Base-by-base conservation (phyloP, 371 early-diverging fungal genomes). In the Circinella minor region DNA sequence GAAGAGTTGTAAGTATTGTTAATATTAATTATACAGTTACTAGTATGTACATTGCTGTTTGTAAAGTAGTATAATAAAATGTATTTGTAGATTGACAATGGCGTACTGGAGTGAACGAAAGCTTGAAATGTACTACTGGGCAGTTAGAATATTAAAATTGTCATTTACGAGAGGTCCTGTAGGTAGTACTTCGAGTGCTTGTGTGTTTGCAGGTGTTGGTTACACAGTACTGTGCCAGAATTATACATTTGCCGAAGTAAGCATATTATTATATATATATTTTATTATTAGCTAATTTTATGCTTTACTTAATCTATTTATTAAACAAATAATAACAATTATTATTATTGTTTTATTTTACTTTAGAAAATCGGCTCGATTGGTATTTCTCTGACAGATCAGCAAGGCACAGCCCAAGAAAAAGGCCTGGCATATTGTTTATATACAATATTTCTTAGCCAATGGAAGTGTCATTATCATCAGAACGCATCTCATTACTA, bases 41-140 rank as follows among this genome's bases (percentile, higher is more conserved):
- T 27, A 27, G 27, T 27, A 27, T 2, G 27, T 27, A 27, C 27
- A 27, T 27, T 27, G 27, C 27, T 27, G 27, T 27, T 27, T 27
- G 27, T 27, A 27, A 27, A 27, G 27, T 27, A 27, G 27, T 27
- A 27, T 27, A 27, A 27, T 27, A 27, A 27, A 43, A 43, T 1
- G 2, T 68, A 57, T 59, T 76, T 51, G 5, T 64, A 78, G 79
- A 4, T 73, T 73, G 17, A 80, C 78, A 1, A 60, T 66, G 10
- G 71, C 78, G 4, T 83, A 83, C 49, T 83, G 84, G 84, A 67
- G 71, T 1, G 81, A 78, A 3, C 76, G 74, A 9, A 77, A 78
- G 18, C 61, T 57, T 0, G 76, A 79, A 49, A 71, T 83, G 76
- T 78, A 74, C 48, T 83, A 78, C 46, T 67, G 77, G 68, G 76